Base-by-base conservation (phyloP, 495 filamentous ascomycete species). In the Xylaria grammica region DNA sequence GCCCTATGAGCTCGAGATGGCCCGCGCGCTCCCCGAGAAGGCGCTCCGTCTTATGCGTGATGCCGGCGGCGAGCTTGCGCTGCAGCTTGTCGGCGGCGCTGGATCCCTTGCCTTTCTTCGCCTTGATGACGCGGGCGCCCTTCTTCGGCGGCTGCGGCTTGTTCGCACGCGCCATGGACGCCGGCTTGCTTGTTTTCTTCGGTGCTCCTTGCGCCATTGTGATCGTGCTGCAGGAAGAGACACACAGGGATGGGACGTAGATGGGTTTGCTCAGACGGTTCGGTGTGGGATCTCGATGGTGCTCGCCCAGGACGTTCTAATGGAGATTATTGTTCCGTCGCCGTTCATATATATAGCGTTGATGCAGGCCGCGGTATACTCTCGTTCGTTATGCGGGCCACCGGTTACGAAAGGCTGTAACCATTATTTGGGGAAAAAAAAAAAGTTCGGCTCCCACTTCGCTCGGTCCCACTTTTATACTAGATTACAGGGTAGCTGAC, bases 1-100 rank as follows among this genome's bases (percentile, higher is more conserved):
- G 77, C 45, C 79, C 79, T 55, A 83, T 81, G 63, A 83, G 53
- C 73, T 83, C 81, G 15, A 83, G 63, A 44, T 83, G 81, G 0
- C 81, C 80, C 27, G 78, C 81, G 9, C 79, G 67, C 69, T 79
- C 79, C 52, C 79, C 80, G 51, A 83, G 67, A 74, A 83, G 70
- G 48, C 69, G 60, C 72, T 83, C 81, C 32, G 81, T 83, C 70
- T 73, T 71, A 29, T 72, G 70, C 10, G 74, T 76, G 68, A 83
- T 65, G 15, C 79, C 81, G 9, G 71, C 74, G 3, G 78, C 72
- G 57, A 72, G 77, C 64, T 81, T 80, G 55, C 74, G 74, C 68
- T 72, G 69, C 51, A 78, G 29, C 71, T 78, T 78, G 69, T 83
- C 80, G 45, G 78, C 76, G 32, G 56, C 55, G 51, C 61, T 67